Evolutionary conservation across 106 monocot species (phyloP).

Genomic region (Alisma plantagoaquatica): DNA sequence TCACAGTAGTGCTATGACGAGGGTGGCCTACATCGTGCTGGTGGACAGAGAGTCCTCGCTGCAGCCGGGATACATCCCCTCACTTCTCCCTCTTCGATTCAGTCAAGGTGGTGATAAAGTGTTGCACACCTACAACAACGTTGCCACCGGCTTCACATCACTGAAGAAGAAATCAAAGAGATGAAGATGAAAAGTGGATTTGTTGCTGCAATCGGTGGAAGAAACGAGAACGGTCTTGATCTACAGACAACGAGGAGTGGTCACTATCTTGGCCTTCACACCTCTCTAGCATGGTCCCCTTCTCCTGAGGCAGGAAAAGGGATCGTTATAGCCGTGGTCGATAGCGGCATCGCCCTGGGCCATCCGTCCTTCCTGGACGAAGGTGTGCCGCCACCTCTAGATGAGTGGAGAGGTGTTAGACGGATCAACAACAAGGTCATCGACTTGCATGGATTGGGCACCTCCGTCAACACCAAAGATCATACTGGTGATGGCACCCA

Average conservation of each 20-base stretch:
- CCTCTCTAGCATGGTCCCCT: slow-evolving; percentile 55
- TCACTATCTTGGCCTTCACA: slow-evolving; percentile 62
- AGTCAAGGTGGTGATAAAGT: slow-evolving; percentile 12
- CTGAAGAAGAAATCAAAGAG: slow-evolving; percentile 37
- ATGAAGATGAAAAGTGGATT: slow-evolving; percentile 26
- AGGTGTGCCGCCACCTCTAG: slow-evolving; percentile 13
- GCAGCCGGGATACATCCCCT: background rate
- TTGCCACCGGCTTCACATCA: slow-evolving; percentile 61
- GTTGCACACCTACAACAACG: slow-evolving; percentile 57
- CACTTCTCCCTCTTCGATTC: background rate
- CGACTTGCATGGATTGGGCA: too few species aligned
- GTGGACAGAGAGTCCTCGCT: too few species aligned
- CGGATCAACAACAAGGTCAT: too few species aligned
- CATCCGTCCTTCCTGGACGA: slow-evolving; percentile 32
- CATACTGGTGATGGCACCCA: slow-evolving; percentile 78
- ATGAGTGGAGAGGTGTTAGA: slow-evolving; percentile 25
- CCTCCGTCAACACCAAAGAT: slow-evolving; percentile 16
- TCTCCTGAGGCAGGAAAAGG: slow-evolving; percentile 43
- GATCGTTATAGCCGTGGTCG: slow-evolving; percentile 44
- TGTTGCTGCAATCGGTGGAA: slow-evolving; percentile 32
- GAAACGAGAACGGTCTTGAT: slow-evolving; percentile 40
- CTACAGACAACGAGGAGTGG: slow-evolving; percentile 75
- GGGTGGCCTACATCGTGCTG: too few species aligned
- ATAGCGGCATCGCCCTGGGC: slow-evolving; percentile 51
- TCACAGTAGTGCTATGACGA: too few species aligned